Base-by-base conservation (phyloP, 106 monocot species). In the Triglochin maritima region DNA sequence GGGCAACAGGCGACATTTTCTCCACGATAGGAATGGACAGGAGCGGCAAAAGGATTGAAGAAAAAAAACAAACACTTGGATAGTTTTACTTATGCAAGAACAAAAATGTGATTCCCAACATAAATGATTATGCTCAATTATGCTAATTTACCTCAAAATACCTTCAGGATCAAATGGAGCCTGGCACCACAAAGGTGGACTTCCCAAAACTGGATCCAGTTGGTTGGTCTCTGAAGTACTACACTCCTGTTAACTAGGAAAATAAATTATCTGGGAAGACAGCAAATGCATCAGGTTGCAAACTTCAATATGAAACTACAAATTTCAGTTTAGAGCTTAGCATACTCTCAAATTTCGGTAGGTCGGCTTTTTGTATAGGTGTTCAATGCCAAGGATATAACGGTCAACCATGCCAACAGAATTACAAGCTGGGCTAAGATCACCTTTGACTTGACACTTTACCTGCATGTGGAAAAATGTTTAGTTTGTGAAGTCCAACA, bases 121-220 rank as follows among this genome's bases (percentile, higher is more conserved):
- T 29, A 29, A 29, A 29, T 29, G 29, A 1, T 29, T 29, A 29
- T 29, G 29, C 29, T 1, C 29, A 29, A 29, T 29, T 29, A 29
- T 29, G 29, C 29, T 29, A 29, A 9, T 57, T 74, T 72, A 82
- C 79, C 86, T 80, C 65, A 86, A 72, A 71, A 82, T 69, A 73
- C 86, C 86, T 79, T 87, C 87, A 47, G 87, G 87, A 12, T 87
- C 87, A 77, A 84, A 87, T 70, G 87, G 87, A 7, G 87, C 83
- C 49, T 74, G 60, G 62, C 83, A 87, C 87, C 87, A 87, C 56
- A 81, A 69, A 76, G 79, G 71, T 42, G 49, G 64, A 46, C 41
- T 64, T n/a, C 67, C 56, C 13, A 56, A 64, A 56, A 60, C 17
- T 29, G 29, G 29, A 29, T 29, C 1, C 29, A 29, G 29, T 48